phyloP scores from a whole-genome alignment of 371 early-diverging fungal genomes.

The Mucor circinelloides region DNA sequence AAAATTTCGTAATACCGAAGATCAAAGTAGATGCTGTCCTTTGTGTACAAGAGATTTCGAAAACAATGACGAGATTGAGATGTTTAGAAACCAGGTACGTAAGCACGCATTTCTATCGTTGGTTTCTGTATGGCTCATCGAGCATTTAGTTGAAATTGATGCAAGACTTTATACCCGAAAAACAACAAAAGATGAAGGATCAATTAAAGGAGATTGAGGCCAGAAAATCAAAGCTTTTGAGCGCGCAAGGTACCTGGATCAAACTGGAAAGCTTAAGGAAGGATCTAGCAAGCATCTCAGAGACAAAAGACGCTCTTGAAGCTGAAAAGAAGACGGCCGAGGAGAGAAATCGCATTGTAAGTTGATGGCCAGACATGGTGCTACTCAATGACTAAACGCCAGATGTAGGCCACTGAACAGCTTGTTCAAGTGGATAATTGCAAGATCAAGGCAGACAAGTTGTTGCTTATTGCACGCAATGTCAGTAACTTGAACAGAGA shows the following conservation, averaged over 20 bases:
- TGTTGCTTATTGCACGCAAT: constrained; percentile 40
- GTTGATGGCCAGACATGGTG: background rate
- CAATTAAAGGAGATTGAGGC: constrained; percentile 35
- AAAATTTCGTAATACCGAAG: constrained; percentile 55
- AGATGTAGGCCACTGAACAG: constrained; percentile 7
- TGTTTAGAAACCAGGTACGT: constrained; percentile 46
- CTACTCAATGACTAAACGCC: background rate
- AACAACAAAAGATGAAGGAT: constrained; percentile 36
- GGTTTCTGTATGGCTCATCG: background rate
- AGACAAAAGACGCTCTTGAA: background rate
- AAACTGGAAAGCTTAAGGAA: constrained; percentile 15
- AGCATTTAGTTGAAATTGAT: constrained; percentile 31
- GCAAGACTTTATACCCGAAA: constrained; percentile 50
- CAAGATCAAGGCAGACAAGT: constrained; percentile 16
- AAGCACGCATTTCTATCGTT: background rate
- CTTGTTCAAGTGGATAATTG: constrained; percentile 13
- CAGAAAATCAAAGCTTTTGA: constrained; percentile 23
- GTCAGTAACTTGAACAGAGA: constrained; percentile 43
- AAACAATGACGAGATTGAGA: constrained; percentile 46
- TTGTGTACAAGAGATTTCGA: constrained; percentile 70
- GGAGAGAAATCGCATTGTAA: constrained; percentile 11
- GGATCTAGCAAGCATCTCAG: constrained; percentile 5
- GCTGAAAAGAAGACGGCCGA: background rate
- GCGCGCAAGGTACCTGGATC: constrained; percentile 10
- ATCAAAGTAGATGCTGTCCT: constrained; percentile 63